A percentile compares a stretch with the other conserved stretches of the same genome.
phyloP scores from a whole-genome alignment of 2,329 filamentous ascomycete species.

The Phoma sp. region DNA sequence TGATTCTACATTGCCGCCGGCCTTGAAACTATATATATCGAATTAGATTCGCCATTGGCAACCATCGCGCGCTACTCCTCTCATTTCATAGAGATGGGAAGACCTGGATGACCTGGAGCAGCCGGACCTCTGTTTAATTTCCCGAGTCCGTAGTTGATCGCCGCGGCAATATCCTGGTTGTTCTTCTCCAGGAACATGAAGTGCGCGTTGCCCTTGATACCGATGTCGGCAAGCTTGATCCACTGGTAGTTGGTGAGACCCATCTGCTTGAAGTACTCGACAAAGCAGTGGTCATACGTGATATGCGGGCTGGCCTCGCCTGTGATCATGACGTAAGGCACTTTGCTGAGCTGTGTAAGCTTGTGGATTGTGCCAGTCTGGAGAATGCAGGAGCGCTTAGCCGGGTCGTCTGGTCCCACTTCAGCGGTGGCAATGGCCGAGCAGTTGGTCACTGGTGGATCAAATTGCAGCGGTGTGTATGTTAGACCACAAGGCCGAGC shows the following conservation, averaged over 20 bases:
- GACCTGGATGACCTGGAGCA: too few species aligned
- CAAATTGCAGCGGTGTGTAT: conserved; percentile 25
- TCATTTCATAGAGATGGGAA: too few species aligned
- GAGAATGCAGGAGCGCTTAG: conserved; percentile 26
- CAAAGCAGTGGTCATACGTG: conserved; percentile 63
- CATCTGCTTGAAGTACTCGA: conserved; percentile 59
- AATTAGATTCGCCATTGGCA: too few species aligned
- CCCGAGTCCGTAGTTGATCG: too few species aligned
- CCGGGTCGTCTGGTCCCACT: conserved; percentile 16
- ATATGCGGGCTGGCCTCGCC: conserved; percentile 63
- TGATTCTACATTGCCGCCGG: too few species aligned
- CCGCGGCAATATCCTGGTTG: conserved; percentile 35
- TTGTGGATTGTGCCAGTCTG: conserved; percentile 27
- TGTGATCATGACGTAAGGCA: conserved; percentile 60
- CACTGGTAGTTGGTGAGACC: conserved; percentile 36
- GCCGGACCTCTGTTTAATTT: too few species aligned
- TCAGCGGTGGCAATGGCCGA: conserved; percentile 22
- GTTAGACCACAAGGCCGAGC: conserved; percentile 31
- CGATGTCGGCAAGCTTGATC: conserved; percentile 58
- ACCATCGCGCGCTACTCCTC: too few species aligned
- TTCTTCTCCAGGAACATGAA: conserved; percentile 47
- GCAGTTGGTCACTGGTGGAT: conserved; percentile 25
- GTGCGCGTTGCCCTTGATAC: conserved; percentile 66
- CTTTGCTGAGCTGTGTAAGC: conserved; percentile 43
- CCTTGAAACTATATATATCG: too few species aligned